A percentile compares a stretch with the other conserved stretches of the same genome.
phyloP scores from a whole-genome alignment of 2,329 filamentous ascomycete species.

The Claviceps sp. region DNA sequence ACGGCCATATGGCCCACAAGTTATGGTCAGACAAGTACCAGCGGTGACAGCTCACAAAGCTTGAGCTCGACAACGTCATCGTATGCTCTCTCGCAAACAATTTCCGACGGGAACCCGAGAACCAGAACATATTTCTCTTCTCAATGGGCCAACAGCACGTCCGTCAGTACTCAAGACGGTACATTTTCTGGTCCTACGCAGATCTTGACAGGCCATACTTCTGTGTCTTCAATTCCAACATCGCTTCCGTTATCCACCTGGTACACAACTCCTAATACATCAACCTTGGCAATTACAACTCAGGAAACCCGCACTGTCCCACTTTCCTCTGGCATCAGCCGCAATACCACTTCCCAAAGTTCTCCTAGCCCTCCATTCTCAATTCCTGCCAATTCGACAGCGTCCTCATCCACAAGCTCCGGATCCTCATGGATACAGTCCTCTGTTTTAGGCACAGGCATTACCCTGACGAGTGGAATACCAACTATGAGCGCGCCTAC shows the following conservation, averaged over 20 bases:
- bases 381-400: neutral
- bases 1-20: neutral
- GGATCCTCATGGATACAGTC: neutral
- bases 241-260: neutral
- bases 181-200: neutral
- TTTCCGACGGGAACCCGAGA: constrained; percentile 1
- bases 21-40: neutral
- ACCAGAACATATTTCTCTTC: constrained; percentile 4
- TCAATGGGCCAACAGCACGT: constrained; percentile 2
- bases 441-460: constrained; percentile 2
- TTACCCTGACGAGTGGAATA: neutral
- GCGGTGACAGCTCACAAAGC: neutral
- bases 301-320: neutral
- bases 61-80: neutral
- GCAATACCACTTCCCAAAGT: neutral
- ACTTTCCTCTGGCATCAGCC: neutral
- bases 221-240: neutral
- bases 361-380: neutral
- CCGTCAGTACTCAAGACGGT: neutral
- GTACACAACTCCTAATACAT: neutral
- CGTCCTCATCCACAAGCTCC: neutral
- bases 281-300: neutral
- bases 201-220: neutral
- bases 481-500: neutral
- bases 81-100: neutral